A percentile compares a stretch with the other conserved stretches of the same genome.
Evolutionary conservation across 129 eudicot species (phyloP).

Genomic region (Flaveria linearis): DNA sequence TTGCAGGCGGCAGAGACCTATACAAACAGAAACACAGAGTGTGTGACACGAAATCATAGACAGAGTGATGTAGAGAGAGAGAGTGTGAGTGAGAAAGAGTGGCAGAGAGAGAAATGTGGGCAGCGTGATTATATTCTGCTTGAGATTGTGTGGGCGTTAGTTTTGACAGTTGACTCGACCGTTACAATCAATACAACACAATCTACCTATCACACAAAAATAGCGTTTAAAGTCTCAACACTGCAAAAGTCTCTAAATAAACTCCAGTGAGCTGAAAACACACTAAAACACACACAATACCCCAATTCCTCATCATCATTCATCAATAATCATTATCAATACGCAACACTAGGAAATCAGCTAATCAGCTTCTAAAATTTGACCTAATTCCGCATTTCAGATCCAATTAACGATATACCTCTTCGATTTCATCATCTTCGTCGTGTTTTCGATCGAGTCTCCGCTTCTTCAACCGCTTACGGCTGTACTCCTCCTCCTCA

Average conservation of each 20-base stretch:
- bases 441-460: constrained; percentile 38
- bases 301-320: constrained; percentile 15
- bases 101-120: constrained; percentile 50
- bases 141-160: constrained; percentile 70
- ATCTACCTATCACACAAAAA: constrained; percentile 9
- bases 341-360: not conserved
- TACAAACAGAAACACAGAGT: constrained; percentile 25
- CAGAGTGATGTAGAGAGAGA: constrained; percentile 48
- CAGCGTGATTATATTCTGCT: constrained; percentile 75
- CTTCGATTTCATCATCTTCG: constrained; percentile 41
- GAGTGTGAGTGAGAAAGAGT: constrained; percentile 36
- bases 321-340: not conserved
- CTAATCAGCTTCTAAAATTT: not conserved
- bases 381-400: constrained; percentile 9
- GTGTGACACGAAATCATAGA: constrained; percentile 27
- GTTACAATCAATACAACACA: constrained; percentile 34
- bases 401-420: constrained; percentile 48
- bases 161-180: constrained; percentile 78
- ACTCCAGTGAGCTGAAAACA: not conserved
- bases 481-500: constrained; percentile 28
- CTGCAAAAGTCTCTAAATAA: not conserved
- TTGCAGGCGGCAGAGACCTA: constrained; percentile 22
- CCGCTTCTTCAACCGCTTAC: constrained; percentile 61
- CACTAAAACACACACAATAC: constrained; percentile 26
- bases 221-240: constrained; percentile 21